Conservation (phyloP, 805 yeast genomes). For the Candida orba region DNA sequence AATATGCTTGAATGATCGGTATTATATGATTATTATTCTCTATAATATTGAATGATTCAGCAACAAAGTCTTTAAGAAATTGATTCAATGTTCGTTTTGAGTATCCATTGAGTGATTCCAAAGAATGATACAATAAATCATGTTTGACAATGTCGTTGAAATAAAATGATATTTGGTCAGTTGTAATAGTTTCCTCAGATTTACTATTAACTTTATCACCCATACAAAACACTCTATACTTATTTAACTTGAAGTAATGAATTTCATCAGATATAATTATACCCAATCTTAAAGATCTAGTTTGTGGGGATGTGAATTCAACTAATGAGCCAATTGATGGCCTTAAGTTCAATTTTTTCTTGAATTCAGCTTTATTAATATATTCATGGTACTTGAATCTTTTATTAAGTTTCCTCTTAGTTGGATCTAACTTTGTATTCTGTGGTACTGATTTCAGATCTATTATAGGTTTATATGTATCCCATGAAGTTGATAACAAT, state of each 20-base stretch:
- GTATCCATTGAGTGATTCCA: neutral
- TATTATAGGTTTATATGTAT: neutral
- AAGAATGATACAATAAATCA: conserved; percentile 3
- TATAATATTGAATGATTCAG: conserved; percentile 1
- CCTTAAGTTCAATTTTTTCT: neutral
- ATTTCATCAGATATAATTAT: conserved; percentile 7
- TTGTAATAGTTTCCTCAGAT: neutral
- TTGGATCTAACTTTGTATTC: neutral
- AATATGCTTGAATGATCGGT: conserved; percentile 7
- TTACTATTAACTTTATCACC: neutral
- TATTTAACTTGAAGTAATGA: conserved; percentile 6
- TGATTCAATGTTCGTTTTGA: neutral
- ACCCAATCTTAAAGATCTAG: conserved; percentile 1
- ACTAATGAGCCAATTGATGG: conserved; percentile 9
- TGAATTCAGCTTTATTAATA: too few relatives aligned
- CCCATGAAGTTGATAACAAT: neutral
- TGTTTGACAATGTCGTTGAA: conserved; percentile 2
- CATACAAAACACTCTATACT: conserved; percentile 5
- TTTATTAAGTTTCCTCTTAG: neutral
- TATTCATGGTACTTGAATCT: too few relatives aligned
- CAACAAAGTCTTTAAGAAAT: conserved; percentile 3
- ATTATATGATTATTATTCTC: conserved; percentile 2
- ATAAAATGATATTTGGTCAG: conserved; percentile 5
- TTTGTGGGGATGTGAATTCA: conserved; percentile 1
- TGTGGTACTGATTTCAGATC: neutral